Evolutionary conservation across 495 filamentous ascomycete genomes (phyloP).

Genomic region (Aspergillus diversus): DNA sequence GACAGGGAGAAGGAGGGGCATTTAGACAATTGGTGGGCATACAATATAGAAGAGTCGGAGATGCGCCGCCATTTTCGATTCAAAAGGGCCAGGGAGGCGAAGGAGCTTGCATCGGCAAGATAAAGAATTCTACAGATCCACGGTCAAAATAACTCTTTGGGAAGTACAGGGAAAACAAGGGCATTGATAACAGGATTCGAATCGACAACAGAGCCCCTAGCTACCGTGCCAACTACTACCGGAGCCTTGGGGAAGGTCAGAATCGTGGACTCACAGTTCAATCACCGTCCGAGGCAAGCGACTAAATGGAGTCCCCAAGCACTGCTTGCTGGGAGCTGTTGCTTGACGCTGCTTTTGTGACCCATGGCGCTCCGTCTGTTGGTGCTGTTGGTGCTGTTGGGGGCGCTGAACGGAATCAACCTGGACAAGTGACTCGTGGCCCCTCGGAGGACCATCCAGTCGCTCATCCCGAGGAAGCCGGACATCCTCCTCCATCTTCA

Average conservation of each 20-base stretch:
- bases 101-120: conserved; percentile 73
- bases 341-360: conserved; percentile 5
- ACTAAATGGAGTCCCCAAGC: conserved; percentile 24
- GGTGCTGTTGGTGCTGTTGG: conserved; percentile 12
- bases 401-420: conserved; percentile 15
- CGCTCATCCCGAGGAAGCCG: conserved; percentile 24
- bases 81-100: conserved; percentile 81
- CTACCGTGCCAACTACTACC: neutral
- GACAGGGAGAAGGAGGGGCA: conserved; percentile 70
- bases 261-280: conserved; percentile 29
- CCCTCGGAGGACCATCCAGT: conserved; percentile 15
- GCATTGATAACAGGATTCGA: neutral
- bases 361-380: conserved; percentile 6
- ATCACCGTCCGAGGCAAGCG: conserved; percentile 36
- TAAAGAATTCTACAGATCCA: conserved; percentile 67
- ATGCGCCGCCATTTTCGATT: conserved; percentile 76
- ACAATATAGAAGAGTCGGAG: conserved; percentile 72
- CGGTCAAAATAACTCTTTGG: conserved; percentile 21
- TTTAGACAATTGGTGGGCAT: conserved; percentile 72
- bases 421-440: conserved; percentile 19
- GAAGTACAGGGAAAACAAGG: neutral
- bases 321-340: conserved; percentile 14
- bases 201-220: neutral
- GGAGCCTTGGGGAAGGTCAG: neutral
- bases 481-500: conserved; percentile 36